Evolutionary conservation across 2,329 filamentous ascomycete species (phyloP).

Genomic region (Botrytis sinoallii): DNA sequence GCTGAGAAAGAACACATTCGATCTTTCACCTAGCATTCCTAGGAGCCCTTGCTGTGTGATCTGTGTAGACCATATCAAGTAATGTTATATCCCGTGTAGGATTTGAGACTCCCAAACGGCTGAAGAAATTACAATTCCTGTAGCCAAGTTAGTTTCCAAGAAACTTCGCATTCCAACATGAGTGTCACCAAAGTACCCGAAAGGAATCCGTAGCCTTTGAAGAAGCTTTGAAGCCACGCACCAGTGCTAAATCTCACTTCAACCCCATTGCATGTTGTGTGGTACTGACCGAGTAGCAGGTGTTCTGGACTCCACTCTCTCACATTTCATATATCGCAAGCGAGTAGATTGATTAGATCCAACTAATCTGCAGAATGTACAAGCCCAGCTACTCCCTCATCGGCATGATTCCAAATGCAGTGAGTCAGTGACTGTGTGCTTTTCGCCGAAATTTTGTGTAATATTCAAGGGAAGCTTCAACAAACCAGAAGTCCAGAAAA

Average conservation of each 20-base stretch:
- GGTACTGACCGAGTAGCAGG: neutral
- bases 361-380: neutral
- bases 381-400: neutral
- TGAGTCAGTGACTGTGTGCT: neutral
- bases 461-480: neutral
- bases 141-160: neutral
- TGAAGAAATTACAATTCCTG: neutral
- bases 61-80: neutral
- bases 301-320: neutral
- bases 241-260: neutral
- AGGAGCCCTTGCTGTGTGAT: neutral
- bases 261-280: neutral
- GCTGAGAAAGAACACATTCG: neutral
- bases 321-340: neutral
- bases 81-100: neutral
- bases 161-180: neutral
- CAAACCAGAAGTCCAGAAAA: neutral
- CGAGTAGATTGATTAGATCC: slow-evolving; percentile 7
- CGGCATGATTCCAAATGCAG: neutral
- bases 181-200: neutral
- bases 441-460: neutral
- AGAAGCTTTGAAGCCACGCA: neutral
- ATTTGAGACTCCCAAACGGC: neutral
- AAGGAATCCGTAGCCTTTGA: neutral
- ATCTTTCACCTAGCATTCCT: too few species aligned